phyloP scores from a whole-genome alignment of 1,139 yeast genomes.

The Kazachstania sp. region DNA sequence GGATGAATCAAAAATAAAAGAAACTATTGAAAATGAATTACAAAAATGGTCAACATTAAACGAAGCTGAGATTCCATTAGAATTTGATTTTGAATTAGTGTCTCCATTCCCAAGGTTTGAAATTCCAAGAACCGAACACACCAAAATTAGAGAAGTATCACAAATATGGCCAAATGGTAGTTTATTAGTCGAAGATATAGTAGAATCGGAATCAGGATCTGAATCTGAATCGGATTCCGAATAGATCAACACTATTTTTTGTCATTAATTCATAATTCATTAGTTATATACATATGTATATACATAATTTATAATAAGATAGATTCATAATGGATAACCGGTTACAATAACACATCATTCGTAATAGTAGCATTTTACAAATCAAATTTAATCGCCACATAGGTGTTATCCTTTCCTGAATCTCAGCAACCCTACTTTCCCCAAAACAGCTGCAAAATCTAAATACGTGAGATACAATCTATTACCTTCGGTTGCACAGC shows the following conservation, averaged over 20 bases:
- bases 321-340: background rate
- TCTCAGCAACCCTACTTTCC: slow-evolving; percentile 34
- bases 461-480: slow-evolving; percentile 32
- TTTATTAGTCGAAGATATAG: slow-evolving; percentile 41
- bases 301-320: too few relatives aligned
- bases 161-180: slow-evolving; percentile 58
- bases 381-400: too few relatives aligned
- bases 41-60: slow-evolving; percentile 28
- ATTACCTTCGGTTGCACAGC: slow-evolving; percentile 34
- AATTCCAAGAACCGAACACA: slow-evolving; percentile 30
- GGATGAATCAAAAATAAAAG: slow-evolving; percentile 17
- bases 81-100: slow-evolving; percentile 41
- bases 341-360: too few relatives aligned
- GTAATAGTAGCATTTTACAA: too few relatives aligned
- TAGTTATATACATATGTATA: too few relatives aligned
- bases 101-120: slow-evolving; percentile 51
- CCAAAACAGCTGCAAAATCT: slow-evolving; percentile 40
- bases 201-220: slow-evolving; percentile 30
- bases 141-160: slow-evolving; percentile 33
- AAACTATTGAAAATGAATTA: slow-evolving; percentile 15
- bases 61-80: slow-evolving; percentile 22
- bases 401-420: background rate
- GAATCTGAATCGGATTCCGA: slow-evolving; percentile 14
- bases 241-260: too few relatives aligned
- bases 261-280: slow-evolving; percentile 1